phyloP scores from a whole-genome alignment of 2,329 filamentous ascomycete genomes.

The Onygena corvina region DNA sequence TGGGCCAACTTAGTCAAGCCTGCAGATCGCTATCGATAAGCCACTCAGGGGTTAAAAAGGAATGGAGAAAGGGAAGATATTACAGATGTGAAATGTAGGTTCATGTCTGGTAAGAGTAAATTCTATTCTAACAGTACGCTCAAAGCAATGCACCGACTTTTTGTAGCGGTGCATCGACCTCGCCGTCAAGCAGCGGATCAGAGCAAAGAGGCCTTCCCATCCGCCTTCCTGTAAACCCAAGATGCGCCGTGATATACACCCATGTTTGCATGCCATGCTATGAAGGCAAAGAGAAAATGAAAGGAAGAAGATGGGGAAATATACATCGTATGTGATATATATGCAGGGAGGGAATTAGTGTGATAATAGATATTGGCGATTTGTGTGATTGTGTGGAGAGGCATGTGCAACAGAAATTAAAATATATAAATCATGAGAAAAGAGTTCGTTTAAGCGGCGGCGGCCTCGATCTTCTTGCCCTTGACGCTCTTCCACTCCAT shows the following conservation, averaged over 20 bases:
- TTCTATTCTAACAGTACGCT: constrained; percentile 2
- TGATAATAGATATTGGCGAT: too few relatives aligned
- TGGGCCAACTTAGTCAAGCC: background rate
- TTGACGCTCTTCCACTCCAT: constrained; percentile 45
- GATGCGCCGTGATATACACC: constrained; percentile 5
- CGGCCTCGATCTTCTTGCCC: constrained; percentile 12
- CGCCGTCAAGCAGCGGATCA: background rate
- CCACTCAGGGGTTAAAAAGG: too few relatives aligned
- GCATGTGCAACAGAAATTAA: too few relatives aligned
- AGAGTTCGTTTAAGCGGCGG: constrained; percentile 7
- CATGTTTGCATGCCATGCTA: background rate
- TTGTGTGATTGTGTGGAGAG: too few relatives aligned
- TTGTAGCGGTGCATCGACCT: background rate
- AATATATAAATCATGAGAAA: background rate
- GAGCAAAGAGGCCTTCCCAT: background rate
- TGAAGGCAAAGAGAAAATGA: background rate
- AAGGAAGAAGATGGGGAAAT: background rate
- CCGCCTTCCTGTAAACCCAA: background rate
- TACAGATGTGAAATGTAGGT: too few relatives aligned
- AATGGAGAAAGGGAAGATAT: too few relatives aligned
- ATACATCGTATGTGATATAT: background rate
- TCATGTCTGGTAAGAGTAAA: background rate
- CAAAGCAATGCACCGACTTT: background rate
- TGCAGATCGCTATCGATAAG: constrained; percentile 6
- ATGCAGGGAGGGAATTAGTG: background rate